A percentile compares a stretch with the other conserved stretches of the same genome.
Evolutionary conservation across 495 filamentous ascomycete genomes (phyloP).

Genomic region (Cercophora scortea): DNA sequence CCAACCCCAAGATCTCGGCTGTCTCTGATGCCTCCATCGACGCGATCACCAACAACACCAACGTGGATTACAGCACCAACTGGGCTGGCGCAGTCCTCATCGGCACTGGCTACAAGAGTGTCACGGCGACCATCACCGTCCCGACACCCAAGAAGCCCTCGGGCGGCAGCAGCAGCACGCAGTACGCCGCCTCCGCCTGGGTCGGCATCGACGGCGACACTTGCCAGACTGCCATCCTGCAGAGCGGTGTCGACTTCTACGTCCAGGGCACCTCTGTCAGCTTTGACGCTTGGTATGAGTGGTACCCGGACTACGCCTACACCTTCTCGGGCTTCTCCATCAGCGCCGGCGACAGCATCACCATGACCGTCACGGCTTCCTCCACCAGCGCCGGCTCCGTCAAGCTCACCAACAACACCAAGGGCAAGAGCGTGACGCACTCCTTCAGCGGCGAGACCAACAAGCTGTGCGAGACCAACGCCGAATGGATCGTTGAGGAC

Average conservation of each 20-base stretch:
- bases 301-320: slow-evolving; percentile 41
- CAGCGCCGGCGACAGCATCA: slow-evolving; percentile 48
- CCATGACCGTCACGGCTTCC: slow-evolving; percentile 42
- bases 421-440: slow-evolving; percentile 46
- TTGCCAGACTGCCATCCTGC: slow-evolving; percentile 9
- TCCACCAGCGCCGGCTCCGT: slow-evolving; percentile 45
- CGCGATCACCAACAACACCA: slow-evolving; percentile 46
- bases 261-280: slow-evolving; percentile 18
- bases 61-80: slow-evolving; percentile 37
- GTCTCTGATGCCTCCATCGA: slow-evolving; percentile 41
- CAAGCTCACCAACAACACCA: slow-evolving; percentile 47
- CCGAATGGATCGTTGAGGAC: slow-evolving; percentile 62
- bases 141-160: slow-evolving; percentile 5
- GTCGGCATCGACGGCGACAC: slow-evolving; percentile 13
- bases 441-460: slow-evolving; percentile 31
- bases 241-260: slow-evolving; percentile 42
- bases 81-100: slow-evolving; percentile 12
- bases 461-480: slow-evolving; percentile 40
- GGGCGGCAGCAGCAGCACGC: background rate
- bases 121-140: slow-evolving; percentile 3
- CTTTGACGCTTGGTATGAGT: slow-evolving; percentile 59
- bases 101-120: slow-evolving; percentile 33
- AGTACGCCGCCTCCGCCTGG: slow-evolving; percentile 14
- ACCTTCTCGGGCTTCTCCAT: slow-evolving; percentile 47
- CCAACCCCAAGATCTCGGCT: background rate